Base-by-base conservation (phyloP, 176 grass and related monocot species). In the Carex parvula region DNA sequence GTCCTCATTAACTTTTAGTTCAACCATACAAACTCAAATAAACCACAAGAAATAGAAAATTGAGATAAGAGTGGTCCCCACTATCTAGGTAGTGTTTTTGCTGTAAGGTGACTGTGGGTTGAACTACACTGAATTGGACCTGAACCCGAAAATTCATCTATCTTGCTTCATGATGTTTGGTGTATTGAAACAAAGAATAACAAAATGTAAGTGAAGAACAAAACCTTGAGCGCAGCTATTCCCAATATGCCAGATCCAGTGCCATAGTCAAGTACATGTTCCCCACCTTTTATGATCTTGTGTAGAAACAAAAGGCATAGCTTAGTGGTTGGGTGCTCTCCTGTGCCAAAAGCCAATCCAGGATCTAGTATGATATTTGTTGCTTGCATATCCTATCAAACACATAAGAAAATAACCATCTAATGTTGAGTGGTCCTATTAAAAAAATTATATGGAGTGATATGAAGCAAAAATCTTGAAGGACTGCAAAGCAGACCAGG, bases 291-390 rank as follows among this genome's bases (percentile, higher is more conserved):
- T 65, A 94, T 80, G 41, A 78, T 76, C 82, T 80, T 81, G 22
- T 68, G 80, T 48, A 98, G 86, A 85, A 98, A 81, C 57, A 95
- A 64, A 86, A 98, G 92, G 29, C 95, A 95, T 85, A 98, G 17
- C 81, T 95, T 94, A 63, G 91, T 94, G 52, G 92, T 98, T 0
- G 95, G 90, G 79, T 98, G 95, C 64, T 98, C 95, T 78, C 95
- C 95, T 9, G 84, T 90, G 80, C 95, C 95, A 67, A 94, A 98
- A 58, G 95, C 89, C 84, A 98, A 84, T 55, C 95, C 95, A 85
- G 92, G 92, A 81, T 98, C 86, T 18, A 98, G 92, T n/a, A 94
- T 90, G 78, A 98, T 93, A 85, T 98, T 98, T 89, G 86, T 93
- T 64, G 95, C 92, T 30, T 78, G 73, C 44, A 85, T 83, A 90